phyloP scores from a whole-genome alignment of 495 filamentous ascomycete species.

The Mytilinidion resinicola region DNA sequence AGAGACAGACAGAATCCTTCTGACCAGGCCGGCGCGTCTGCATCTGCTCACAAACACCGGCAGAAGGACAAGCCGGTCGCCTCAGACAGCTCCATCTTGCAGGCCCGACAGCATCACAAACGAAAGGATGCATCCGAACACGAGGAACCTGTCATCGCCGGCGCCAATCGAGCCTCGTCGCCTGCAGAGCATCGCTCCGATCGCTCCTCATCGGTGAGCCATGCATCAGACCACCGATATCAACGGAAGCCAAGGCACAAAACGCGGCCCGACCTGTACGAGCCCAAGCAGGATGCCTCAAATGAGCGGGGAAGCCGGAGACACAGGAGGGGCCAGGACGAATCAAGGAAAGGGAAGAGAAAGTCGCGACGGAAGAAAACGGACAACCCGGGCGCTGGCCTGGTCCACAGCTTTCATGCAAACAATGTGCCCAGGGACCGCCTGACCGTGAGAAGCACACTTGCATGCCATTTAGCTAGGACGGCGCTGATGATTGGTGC shows the following conservation, averaged over 20 bases:
- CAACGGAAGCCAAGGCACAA: slow-evolving; percentile 33
- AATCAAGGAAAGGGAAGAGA: slow-evolving; percentile 29
- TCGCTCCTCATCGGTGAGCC: slow-evolving; percentile 11
- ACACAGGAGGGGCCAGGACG: slow-evolving; percentile 16
- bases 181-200: slow-evolving; percentile 1
- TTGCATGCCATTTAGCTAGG: slow-evolving; percentile 43
- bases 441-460: slow-evolving; percentile 32
- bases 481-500: slow-evolving; percentile 17
- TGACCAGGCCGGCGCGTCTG: not conserved
- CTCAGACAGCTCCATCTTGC: slow-evolving; percentile 36
- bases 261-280: slow-evolving; percentile 38
- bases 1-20: no score
- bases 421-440: slow-evolving; percentile 56
- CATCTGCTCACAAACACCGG: slow-evolving; percentile 2
- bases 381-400: slow-evolving; percentile 40
- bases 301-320: slow-evolving; percentile 29
- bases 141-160: slow-evolving; percentile 4
- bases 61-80: slow-evolving; percentile 27
- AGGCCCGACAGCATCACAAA: slow-evolving; percentile 9
- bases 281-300: slow-evolving; percentile 42
- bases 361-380: slow-evolving; percentile 34
- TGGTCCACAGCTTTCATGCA: slow-evolving; percentile 59
- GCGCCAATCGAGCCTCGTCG: slow-evolving; percentile 5
- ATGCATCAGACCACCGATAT: slow-evolving; percentile 23
- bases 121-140: slow-evolving; percentile 8